phyloP scores from a whole-genome alignment of 192 early-diverging fungal genomes.

The Entomortierella chlamydospora region DNA sequence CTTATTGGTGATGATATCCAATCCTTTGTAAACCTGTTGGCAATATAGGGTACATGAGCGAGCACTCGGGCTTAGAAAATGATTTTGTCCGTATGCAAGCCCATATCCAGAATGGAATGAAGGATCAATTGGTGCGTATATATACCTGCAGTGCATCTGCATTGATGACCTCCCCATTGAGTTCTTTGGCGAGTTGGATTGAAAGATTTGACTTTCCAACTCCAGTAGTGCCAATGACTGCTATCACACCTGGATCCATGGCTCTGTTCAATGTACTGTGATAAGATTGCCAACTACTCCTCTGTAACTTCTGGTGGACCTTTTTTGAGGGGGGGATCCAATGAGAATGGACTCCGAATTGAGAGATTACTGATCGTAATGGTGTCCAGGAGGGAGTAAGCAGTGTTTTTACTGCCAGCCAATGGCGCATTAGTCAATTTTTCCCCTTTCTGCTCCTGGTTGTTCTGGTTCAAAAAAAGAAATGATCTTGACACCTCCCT shows the following conservation, averaged over 20 bases:
- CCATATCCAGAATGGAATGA: too few relatives aligned
- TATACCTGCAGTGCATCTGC: slow-evolving; percentile 93
- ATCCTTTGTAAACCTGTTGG: slow-evolving; percentile 84
- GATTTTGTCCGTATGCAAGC: too few relatives aligned
- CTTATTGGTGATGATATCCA: slow-evolving; percentile 97
- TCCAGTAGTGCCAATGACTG: slow-evolving; percentile 91
- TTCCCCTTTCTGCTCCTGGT: too few relatives aligned
- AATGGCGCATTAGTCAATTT: slow-evolving; percentile 19
- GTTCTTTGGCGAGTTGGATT: slow-evolving; percentile 83
- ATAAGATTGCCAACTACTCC: neutral
- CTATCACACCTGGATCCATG: slow-evolving; percentile 58
- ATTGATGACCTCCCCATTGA: slow-evolving; percentile 93
- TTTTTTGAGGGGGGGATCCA: too few relatives aligned
- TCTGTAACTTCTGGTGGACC: neutral
- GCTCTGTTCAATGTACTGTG: neutral
- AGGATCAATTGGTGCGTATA: neutral
- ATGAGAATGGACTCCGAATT: neutral
- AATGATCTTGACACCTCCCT: too few relatives aligned
- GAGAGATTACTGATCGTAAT: neutral
- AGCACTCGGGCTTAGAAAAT: neutral
- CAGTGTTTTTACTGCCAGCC: slow-evolving; percentile 11
- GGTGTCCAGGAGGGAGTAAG: neutral
- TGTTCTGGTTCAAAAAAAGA: too few relatives aligned
- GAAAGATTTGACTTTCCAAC: slow-evolving; percentile 97
- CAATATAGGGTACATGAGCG: too few relatives aligned